Conservation (phyloP, 140 eudicot genomes). For the Cichorium intybus region DNA sequence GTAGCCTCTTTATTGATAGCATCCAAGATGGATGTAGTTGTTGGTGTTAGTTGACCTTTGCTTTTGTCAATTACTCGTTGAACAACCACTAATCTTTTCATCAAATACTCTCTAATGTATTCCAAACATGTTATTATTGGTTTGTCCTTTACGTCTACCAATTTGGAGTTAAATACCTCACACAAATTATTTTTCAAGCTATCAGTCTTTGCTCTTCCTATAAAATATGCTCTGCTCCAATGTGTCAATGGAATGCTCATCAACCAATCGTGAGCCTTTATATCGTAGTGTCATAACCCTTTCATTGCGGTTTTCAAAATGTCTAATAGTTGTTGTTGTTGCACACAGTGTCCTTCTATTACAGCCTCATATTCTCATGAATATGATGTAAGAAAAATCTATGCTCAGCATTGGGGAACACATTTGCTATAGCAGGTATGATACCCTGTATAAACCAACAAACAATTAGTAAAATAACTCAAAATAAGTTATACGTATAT, state of each 20-base stretch:
- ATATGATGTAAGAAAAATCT: background rate
- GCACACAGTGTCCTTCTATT: background rate
- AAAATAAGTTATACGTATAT: too few species aligned
- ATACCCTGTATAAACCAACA: background rate
- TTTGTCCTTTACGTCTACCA: background rate
- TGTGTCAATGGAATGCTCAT: background rate
- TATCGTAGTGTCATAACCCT: background rate
- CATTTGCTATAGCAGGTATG: background rate
- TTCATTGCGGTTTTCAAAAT: background rate
- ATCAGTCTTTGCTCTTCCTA: background rate
- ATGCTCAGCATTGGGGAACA: background rate
- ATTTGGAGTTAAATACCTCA: background rate
- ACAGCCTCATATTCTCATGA: background rate
- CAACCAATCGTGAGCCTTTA: too few species aligned
- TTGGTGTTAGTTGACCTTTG: background rate
- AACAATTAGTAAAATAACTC: background rate
- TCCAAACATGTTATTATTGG: background rate
- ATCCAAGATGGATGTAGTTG: background rate
- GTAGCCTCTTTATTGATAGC: background rate
- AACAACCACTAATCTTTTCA: background rate
- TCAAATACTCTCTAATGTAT: background rate
- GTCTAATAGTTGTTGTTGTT: background rate
- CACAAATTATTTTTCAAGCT: background rate
- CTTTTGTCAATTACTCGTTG: background rate
- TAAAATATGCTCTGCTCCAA: background rate